Percentiles rank a stretch among this genome's conserved stretches.
Conservation (phyloP, 805 yeast species). For the Myxozyma kluyveri region DNA sequence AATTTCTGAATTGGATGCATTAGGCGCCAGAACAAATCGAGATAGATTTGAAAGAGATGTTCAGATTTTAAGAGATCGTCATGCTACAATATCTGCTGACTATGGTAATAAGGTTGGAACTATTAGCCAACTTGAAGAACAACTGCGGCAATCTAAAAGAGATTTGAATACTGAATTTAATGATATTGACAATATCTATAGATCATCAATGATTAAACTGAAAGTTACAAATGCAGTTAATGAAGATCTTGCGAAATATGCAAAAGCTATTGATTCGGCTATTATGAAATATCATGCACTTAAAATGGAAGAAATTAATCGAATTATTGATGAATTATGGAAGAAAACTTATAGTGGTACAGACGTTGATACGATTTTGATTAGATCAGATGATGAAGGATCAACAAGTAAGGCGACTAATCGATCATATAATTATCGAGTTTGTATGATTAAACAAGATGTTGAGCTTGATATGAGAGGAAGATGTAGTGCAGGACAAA, state of each 20-base stretch:
- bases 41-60: slow-evolving; percentile 62
- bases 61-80: slow-evolving; percentile 46
- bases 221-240: slow-evolving; percentile 74
- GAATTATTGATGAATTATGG: slow-evolving; percentile 89
- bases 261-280: slow-evolving; percentile 84
- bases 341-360: slow-evolving; percentile 90
- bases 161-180: slow-evolving; percentile 72
- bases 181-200: slow-evolving; percentile 61
- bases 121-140: slow-evolving; percentile 75
- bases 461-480: slow-evolving; percentile 97
- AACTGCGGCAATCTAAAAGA: slow-evolving; percentile 50
- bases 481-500: slow-evolving; percentile 96
- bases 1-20: slow-evolving; percentile 49
- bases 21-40: slow-evolving; percentile 59
- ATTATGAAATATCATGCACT: slow-evolving; percentile 88
- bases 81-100: slow-evolving; percentile 56
- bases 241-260: slow-evolving; percentile 76
- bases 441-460: slow-evolving; percentile 90
- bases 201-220: slow-evolving; percentile 67
- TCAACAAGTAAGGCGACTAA: slow-evolving; percentile 37
- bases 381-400: slow-evolving; percentile 70
- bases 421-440: slow-evolving; percentile 33
- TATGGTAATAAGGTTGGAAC: slow-evolving; percentile 84
- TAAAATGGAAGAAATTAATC: slow-evolving; percentile 90
- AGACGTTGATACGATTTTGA: slow-evolving; percentile 87